Evolutionary conservation across 176 grass and related monocot genomes (phyloP).

Genomic region (Otatea glauca): DNA sequence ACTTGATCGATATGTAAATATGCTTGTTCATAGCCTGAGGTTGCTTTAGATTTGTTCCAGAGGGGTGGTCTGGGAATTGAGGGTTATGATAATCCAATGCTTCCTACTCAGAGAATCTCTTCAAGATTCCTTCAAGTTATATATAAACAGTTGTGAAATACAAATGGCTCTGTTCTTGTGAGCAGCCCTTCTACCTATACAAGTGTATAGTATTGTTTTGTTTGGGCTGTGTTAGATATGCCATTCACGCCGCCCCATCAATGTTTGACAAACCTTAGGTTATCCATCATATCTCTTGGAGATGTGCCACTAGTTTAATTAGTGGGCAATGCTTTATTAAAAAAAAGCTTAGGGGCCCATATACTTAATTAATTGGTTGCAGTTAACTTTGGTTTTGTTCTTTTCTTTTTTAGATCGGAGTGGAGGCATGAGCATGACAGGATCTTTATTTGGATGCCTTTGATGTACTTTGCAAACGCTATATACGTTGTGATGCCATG

Average conservation of each 20-base stretch:
- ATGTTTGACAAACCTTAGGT: constrained; percentile 69
- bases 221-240: constrained; percentile 56
- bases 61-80: not conserved
- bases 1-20: not conserved
- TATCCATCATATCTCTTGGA: constrained; percentile 64
- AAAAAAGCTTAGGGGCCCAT: constrained; percentile 11
- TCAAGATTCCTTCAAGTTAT: not conserved
- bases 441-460: constrained; percentile 57
- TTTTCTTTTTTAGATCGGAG: constrained; percentile 43
- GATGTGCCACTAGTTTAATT: constrained; percentile 50
- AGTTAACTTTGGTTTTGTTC: constrained; percentile 47
- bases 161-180: constrained; percentile 10
- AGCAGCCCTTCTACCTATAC: constrained; percentile 1
- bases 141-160: not conserved
- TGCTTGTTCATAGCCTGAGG: not conserved
- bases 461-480: constrained; percentile 55
- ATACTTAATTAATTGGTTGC: constrained; percentile 43
- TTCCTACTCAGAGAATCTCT: not conserved
- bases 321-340: constrained; percentile 42
- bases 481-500: constrained; percentile 41
- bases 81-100: not conserved
- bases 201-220: not conserved
- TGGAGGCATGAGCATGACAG: constrained; percentile 52
- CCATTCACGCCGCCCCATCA: constrained; percentile 54
- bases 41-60: not conserved